Conservation (phyloP, 2,329 filamentous ascomycete species). For the Ophiosphaerella narmari region DNA sequence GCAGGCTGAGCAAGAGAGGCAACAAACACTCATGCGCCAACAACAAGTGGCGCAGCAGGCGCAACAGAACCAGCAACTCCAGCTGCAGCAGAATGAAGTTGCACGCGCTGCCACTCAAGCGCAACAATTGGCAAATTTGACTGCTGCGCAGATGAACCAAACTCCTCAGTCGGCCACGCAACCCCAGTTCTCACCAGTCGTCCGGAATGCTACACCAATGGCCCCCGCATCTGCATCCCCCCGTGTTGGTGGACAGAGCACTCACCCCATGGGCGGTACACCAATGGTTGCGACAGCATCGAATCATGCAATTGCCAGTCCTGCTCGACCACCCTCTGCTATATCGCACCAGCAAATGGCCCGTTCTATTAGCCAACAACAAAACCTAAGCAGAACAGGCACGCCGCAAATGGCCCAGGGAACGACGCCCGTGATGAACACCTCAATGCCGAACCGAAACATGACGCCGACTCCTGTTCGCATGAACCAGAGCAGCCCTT, state of each 20-base stretch:
- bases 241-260: constrained; percentile 39
- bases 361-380: constrained; percentile 45
- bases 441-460: constrained; percentile 44
- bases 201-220: constrained; percentile 54
- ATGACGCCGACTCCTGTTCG: constrained; percentile 46
- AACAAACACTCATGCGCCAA: constrained; percentile 58
- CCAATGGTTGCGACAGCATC: constrained; percentile 50
- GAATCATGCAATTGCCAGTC: constrained; percentile 45
- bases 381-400: constrained; percentile 44
- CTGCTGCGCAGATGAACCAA: constrained; percentile 33
- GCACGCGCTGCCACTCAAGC: constrained; percentile 44
- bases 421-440: constrained; percentile 43
- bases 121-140: constrained; percentile 34
- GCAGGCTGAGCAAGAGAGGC: constrained; percentile 47
- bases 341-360: constrained; percentile 47
- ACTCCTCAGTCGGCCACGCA: constrained; percentile 62
- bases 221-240: constrained; percentile 48
- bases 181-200: constrained; percentile 66
- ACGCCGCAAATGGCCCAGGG: constrained; percentile 46
- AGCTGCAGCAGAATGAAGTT: constrained; percentile 36
- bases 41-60: constrained; percentile 44
- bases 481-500: constrained; percentile 45
- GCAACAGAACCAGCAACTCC: constrained; percentile 26
- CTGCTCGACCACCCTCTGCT: constrained; percentile 44
- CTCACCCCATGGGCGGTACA: constrained; percentile 50